Evolutionary conservation across 352 stramenopile genomes (phyloP).

Genomic region (Pythium angustatum): DNA sequence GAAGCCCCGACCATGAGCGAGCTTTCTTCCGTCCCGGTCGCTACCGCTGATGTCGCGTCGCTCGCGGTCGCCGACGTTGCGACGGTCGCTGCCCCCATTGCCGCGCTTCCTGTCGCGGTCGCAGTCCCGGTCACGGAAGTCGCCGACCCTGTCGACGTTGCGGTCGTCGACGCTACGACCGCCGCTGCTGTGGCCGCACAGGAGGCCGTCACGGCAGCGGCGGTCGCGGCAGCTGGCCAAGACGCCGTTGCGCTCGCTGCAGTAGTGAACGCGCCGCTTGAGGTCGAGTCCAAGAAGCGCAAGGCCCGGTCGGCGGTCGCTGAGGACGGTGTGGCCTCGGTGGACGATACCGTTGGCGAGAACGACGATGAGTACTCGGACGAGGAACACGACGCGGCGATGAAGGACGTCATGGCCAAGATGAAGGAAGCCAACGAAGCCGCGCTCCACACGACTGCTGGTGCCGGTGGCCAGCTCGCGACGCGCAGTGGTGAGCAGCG

Average conservation of each 20-base stretch:
- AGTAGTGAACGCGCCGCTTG: constrained; percentile 5
- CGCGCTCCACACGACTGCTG: constrained; percentile 24
- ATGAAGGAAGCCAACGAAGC: constrained; percentile 43
- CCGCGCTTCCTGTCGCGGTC: not conserved
- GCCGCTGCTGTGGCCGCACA: not conserved
- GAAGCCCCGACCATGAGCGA: constrained; percentile 25
- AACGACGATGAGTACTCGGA: constrained; percentile 51
- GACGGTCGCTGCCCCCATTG: not conserved
- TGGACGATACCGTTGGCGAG: constrained; percentile 29
- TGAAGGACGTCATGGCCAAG: constrained; percentile 58
- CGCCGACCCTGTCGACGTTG: constrained; percentile 5
- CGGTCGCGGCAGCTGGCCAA: constrained; percentile 4
- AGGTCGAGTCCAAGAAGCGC: constrained; percentile 23
- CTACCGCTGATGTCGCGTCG: not conserved
- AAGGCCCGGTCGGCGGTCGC: constrained; percentile 13
- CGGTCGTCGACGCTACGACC: not conserved
- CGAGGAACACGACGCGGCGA: constrained; percentile 56
- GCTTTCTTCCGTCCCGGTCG: not conserved
- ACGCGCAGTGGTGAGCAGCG: constrained; percentile 31
- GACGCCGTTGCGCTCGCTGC: constrained; percentile 11
- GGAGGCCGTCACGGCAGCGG: constrained; percentile 26
- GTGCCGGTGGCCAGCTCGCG: constrained; percentile 32
- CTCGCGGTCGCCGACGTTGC: constrained; percentile 27
- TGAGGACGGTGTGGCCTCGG: constrained; percentile 7
- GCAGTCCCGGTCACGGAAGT: not conserved